Conservation (phyloP, 305 asterid genomes). For the Fraxinus velutina region DNA sequence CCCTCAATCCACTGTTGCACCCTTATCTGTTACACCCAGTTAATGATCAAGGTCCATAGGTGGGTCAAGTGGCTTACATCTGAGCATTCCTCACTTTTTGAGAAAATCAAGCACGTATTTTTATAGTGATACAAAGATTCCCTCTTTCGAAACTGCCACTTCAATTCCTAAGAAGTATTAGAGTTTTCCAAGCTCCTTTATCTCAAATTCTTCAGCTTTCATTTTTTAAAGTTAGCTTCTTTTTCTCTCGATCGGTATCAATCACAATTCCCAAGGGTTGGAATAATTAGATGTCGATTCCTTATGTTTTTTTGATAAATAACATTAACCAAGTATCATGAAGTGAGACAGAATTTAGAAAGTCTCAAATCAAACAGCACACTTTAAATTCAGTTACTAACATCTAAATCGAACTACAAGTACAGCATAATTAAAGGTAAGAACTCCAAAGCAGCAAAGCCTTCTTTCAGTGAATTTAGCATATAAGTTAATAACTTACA, state of each 20-base stretch:
- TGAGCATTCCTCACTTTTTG: not conserved
- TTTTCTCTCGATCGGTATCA: not conserved
- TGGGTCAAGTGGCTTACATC: not conserved
- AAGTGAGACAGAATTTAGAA: not conserved
- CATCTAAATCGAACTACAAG: not conserved
- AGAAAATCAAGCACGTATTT: not conserved
- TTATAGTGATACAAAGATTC: not conserved
- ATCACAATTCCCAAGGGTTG: not conserved
- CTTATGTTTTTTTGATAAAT: not conserved
- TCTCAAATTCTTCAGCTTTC: not conserved
- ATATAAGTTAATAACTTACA: not conserved
- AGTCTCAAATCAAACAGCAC: not conserved
- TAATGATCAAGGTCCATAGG: not conserved
- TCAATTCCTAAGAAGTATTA: not conserved
- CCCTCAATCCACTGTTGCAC: not conserved
- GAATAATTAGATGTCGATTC: not conserved
- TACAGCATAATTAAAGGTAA: not conserved
- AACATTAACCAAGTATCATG: not conserved
- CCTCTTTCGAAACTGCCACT: not conserved
- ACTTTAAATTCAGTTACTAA: not conserved
- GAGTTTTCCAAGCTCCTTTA: not conserved
- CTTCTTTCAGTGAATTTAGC: not conserved
- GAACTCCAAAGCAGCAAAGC: not conserved
- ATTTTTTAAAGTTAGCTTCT: not conserved
- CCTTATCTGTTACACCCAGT: not conserved